Evolutionary conservation across 129 eudicot genomes (phyloP).

Genomic region (Escallonia herrerae): DNA sequence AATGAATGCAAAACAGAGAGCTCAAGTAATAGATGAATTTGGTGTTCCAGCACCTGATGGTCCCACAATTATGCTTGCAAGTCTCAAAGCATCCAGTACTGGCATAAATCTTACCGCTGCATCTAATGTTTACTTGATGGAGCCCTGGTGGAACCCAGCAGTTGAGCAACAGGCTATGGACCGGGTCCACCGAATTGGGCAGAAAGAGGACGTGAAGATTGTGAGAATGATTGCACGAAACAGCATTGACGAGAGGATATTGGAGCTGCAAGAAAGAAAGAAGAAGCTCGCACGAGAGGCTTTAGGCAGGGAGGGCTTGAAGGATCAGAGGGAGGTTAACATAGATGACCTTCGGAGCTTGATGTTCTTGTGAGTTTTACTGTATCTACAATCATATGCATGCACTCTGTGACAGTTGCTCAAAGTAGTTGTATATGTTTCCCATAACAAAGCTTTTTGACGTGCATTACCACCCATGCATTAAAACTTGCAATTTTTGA

Average conservation of each 20-base stretch:
- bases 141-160: slow-evolving; percentile 99
- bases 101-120: slow-evolving; percentile 85
- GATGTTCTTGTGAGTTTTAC: slow-evolving; percentile 46
- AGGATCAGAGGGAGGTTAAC: slow-evolving; percentile 49
- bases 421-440: too few relatives aligned
- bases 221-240: slow-evolving; percentile 74
- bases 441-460: too few relatives aligned
- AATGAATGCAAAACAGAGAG: slow-evolving; percentile 66
- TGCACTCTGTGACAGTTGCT: too few relatives aligned
- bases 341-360: slow-evolving; percentile 57
- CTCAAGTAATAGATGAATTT: slow-evolving; percentile 50
- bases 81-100: slow-evolving; percentile 75
- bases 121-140: slow-evolving; percentile 74
- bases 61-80: slow-evolving; percentile 81
- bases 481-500: too few relatives aligned
- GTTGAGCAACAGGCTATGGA: slow-evolving; percentile 96
- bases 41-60: slow-evolving; percentile 35
- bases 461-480: too few relatives aligned
- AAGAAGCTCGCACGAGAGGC: slow-evolving; percentile 61
- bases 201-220: slow-evolving; percentile 59
- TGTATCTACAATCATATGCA: too few relatives aligned
- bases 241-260: slow-evolving; percentile 73
- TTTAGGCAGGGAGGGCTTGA: slow-evolving; percentile 36
- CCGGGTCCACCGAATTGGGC: slow-evolving; percentile 86
- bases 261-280: slow-evolving; percentile 70